phyloP scores from a whole-genome alignment of 352 stramenopile species.

The Phytophthora colocasiae region DNA sequence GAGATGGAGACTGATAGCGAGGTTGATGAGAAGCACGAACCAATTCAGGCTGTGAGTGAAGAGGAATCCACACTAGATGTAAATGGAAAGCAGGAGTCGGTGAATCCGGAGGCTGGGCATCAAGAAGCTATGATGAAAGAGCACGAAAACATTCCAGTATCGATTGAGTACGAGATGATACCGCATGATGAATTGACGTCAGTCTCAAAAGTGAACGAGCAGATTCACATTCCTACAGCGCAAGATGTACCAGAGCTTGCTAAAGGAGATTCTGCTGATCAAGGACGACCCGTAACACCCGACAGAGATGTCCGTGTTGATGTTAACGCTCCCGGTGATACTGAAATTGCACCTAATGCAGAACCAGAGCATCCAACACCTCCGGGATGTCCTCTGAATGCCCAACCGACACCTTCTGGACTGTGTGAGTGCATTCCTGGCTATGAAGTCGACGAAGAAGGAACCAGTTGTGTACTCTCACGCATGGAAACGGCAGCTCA shows the following conservation, averaged over 20 bases:
- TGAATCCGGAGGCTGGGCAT: conserved; percentile 1
- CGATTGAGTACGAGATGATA: too few relatives aligned
- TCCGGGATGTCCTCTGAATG: conserved; percentile 45
- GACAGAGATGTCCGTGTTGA: conserved; percentile 6
- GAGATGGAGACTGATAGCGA: conserved; percentile 16
- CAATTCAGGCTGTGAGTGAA: not conserved
- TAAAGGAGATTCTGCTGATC: conserved; percentile 3
- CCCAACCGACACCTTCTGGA: conserved; percentile 34
- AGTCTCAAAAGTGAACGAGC: not conserved
- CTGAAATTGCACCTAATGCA: conserved; percentile 2
- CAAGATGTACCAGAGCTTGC: not conserved
- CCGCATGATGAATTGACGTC: conserved; percentile 4
- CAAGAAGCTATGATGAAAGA: conserved; percentile 2
- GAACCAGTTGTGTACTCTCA: conserved; percentile 43
- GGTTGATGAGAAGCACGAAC: not conserved
- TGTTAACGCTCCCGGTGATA: not conserved
- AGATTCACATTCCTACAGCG: not conserved
- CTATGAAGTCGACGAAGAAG: conserved; percentile 42
- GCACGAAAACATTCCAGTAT: not conserved
- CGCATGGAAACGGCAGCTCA: conserved; percentile 19
- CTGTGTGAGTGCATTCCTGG: conserved; percentile 55
- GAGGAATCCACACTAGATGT: not conserved
- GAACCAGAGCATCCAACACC: not conserved
- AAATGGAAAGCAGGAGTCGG: not conserved
- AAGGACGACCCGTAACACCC: not conserved